Conservation (phyloP, 2,329 filamentous ascomycete species). For the Neonectria faginata region DNA sequence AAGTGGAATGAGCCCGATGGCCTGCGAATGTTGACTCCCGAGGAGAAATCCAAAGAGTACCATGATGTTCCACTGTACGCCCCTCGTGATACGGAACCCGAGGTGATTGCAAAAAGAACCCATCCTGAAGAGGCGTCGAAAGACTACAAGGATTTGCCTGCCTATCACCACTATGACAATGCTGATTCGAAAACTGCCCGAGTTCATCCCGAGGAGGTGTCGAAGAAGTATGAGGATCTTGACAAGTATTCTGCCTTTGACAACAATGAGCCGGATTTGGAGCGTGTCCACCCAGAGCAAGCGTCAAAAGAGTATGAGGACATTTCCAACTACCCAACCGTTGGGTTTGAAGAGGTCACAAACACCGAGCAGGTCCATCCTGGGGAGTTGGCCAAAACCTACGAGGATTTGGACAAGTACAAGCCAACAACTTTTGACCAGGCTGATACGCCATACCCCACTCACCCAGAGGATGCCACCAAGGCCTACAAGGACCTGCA, state of each 20-base stretch:
- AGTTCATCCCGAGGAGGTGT: slow-evolving; percentile 50
- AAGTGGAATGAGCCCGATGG: slow-evolving; percentile 54
- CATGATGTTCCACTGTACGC: slow-evolving; percentile 52
- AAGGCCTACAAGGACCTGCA: slow-evolving; percentile 57
- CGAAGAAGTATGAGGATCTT: slow-evolving; percentile 54
- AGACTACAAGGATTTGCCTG: slow-evolving; percentile 46
- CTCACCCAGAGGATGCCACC: slow-evolving; percentile 51
- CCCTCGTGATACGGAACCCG: slow-evolving; percentile 39
- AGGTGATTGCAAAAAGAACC: slow-evolving; percentile 26
- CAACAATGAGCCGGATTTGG: slow-evolving; percentile 39
- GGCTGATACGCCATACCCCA: slow-evolving; percentile 41
- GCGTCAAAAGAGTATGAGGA: slow-evolving; percentile 52
- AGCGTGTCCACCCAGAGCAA: slow-evolving; percentile 47
- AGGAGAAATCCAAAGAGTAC: slow-evolving; percentile 57
- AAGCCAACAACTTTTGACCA: slow-evolving; percentile 47
- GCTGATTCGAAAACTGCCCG: slow-evolving; percentile 38
- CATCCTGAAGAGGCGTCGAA: slow-evolving; percentile 49
- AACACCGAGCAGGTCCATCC: slow-evolving; percentile 48
- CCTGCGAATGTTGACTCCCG: slow-evolving; percentile 44
- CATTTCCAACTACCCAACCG: slow-evolving; percentile 47
- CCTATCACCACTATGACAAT: slow-evolving; percentile 46
- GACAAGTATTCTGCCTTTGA: slow-evolving; percentile 48
- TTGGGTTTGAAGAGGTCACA: slow-evolving; percentile 47
- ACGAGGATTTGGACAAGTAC: slow-evolving; percentile 58
- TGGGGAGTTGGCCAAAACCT: slow-evolving; percentile 54